phyloP scores from a whole-genome alignment of 352 stramenopile genomes.

The Globisporangium spinosum region DNA sequence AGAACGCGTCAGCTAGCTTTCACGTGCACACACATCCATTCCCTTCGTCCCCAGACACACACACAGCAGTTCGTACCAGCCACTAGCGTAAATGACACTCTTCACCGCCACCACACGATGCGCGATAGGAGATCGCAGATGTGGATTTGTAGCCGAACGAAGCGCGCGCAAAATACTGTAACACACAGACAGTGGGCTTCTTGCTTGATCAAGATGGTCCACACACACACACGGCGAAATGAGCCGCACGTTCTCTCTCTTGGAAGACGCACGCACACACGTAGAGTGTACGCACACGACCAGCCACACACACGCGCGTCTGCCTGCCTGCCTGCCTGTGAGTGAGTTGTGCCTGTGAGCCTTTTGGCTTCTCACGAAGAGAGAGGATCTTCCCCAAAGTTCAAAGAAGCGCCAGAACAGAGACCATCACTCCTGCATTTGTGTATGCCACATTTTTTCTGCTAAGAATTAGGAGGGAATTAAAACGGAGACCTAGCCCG shows the following conservation, averaged over 20 bases:
- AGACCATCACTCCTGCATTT: background rate
- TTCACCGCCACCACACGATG: background rate
- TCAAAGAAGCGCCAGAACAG: slow-evolving; percentile 1
- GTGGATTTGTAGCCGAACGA: background rate
- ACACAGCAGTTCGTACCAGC: background rate
- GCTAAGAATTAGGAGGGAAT: no score
- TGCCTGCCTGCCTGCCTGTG: background rate
- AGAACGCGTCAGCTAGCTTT: background rate
- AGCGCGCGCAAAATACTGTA: background rate
- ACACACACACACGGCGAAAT: background rate
- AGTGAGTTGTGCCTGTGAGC: background rate
- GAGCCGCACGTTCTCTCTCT: background rate
- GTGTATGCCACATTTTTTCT: background rate
- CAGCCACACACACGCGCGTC: background rate
- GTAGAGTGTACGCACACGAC: background rate
- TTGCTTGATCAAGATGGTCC: background rate
- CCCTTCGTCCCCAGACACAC: background rate
- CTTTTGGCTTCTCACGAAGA: background rate
- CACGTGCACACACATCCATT: background rate
- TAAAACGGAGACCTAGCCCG: no score
- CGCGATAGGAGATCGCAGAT: background rate
- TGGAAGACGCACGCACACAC: background rate
- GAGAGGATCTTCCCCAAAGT: slow-evolving; percentile 1
- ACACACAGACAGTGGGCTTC: background rate
- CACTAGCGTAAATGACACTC: background rate